Evolutionary conservation across 176 grass and related monocot species (phyloP), one percentile per base, ranked within the genome.

Genomic region (Zoysia pacifica): DNA sequence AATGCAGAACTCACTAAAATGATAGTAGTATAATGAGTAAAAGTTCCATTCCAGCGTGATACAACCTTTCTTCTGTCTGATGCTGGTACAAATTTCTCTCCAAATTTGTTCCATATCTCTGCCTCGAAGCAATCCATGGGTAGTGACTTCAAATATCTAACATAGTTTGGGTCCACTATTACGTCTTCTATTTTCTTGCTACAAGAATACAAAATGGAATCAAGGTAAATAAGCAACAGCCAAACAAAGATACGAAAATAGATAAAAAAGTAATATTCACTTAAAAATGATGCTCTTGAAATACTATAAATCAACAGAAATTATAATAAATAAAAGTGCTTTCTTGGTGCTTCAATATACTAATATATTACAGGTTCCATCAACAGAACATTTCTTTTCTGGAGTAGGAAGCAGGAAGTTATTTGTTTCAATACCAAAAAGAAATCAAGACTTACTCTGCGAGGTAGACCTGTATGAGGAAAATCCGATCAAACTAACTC

Each of bases 21-120:
- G 10, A 55, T 8, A 72, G 53, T n/a, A 65, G 41, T 12, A 12
- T 20, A 65, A 71, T 4, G 28, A 28, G 28, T 28, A 12, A 52
- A 62, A 43, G 9, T 16, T 61, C 47, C 15, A 4, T n/a, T 58
- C 38, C 14, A 7, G 48, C 13, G 18, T 51, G 58, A 61, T 18
- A 44, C 69, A 74, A 93, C 90, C 90, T 90, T 88, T 97, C 65
- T 82, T 85, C 87, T 83, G 18, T 97, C 93, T 15, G 42, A 44
- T 7, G 50, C 43, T 56, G 70, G 41, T 52, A 89, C 45, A 73
- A 7, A 50, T 40, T 81, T 18, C 2, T 11, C 10, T 9, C 89
- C 89, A 78, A 93, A 73, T 78, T 48, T 75, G 14, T 70, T 47
- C 83, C 78, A 97, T 36, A 97, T 87, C 42, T 74, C 55, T 12